Percentiles rank a stretch among this genome's conserved stretches.
These are phyloP conservation scores for Kodamaea sagamina DNA, from an alignment of 805 yeast genomes.

Conservation along the genomic window DNA sequence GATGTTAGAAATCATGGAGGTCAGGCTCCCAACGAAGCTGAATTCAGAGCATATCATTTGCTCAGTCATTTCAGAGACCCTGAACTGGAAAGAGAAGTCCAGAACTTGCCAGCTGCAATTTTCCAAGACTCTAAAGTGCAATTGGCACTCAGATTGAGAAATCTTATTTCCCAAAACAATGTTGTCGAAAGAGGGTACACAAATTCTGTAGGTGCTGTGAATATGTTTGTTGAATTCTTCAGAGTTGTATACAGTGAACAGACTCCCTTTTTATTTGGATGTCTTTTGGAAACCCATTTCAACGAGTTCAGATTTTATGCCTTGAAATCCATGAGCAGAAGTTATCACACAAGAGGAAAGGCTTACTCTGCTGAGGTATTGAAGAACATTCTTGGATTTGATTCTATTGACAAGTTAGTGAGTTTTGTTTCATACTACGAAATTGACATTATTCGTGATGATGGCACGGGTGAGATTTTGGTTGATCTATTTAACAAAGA, in stretches of 20 bases:
- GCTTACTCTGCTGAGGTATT: constrained; percentile 57
- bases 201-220: constrained; percentile 56
- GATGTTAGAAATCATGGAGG: constrained; percentile 75
- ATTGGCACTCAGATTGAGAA: constrained; percentile 69
- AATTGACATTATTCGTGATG: constrained; percentile 41
- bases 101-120: constrained; percentile 61
- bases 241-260: constrained; percentile 45
- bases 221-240: constrained; percentile 67
- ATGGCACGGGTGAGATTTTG: constrained; percentile 27
- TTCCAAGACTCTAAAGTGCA: constrained; percentile 60
- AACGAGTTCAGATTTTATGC: constrained; percentile 79
- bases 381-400: constrained; percentile 62
- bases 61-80: constrained; percentile 80
- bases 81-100: constrained; percentile 76
- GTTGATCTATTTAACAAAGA: constrained; percentile 46
- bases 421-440: constrained; percentile 67
- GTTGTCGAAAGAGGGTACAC: constrained; percentile 51
- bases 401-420: constrained; percentile 51
- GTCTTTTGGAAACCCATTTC: constrained; percentile 76
- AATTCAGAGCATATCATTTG: constrained; percentile 85
- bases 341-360: constrained; percentile 71
- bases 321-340: constrained; percentile 60
- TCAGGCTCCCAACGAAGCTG: constrained; percentile 80
- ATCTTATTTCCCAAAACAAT: constrained; percentile 63
- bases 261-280: constrained; percentile 68